Evolutionary conservation across 805 yeast species (phyloP).

Genomic region (Cyberlindnera maritima): DNA sequence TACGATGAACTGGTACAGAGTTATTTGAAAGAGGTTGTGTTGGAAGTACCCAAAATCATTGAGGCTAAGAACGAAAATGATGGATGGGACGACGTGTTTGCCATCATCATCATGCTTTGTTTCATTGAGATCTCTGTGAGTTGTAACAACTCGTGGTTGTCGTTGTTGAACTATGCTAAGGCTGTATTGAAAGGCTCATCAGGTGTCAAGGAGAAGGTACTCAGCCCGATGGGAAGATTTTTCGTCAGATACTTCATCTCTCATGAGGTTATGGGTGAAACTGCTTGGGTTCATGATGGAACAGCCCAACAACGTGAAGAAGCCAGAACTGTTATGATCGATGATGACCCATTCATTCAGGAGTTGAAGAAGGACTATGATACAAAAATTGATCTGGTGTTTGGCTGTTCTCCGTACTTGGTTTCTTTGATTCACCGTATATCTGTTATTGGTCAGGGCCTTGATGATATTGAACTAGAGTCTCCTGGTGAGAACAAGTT

Average conservation of each 20-base stretch:
- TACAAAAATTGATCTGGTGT: conserved; percentile 35
- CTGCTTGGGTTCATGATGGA: conserved; percentile 35
- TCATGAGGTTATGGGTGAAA: conserved; percentile 44
- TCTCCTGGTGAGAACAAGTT: conserved; percentile 8
- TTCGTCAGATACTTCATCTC: conserved; percentile 38
- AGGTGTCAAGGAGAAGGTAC: conserved; percentile 22
- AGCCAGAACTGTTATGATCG: conserved; percentile 18
- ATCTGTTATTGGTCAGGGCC: conserved; percentile 35
- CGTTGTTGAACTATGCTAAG: conserved; percentile 37
- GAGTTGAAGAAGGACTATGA: conserved; percentile 34
- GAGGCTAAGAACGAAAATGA: conserved; percentile 24
- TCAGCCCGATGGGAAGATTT: conserved; percentile 34
- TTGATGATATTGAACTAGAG: conserved; percentile 34
- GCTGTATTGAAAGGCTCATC: conserved; percentile 31
- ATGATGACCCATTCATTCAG: conserved; percentile 32
- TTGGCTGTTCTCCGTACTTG: conserved; percentile 40
- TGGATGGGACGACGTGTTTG: conserved; percentile 41
- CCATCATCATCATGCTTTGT: conserved; percentile 38
- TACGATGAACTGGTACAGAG: conserved; percentile 29
- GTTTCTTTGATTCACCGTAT: conserved; percentile 35
- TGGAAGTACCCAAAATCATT: conserved; percentile 32
- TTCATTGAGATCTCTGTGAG: conserved; percentile 40
- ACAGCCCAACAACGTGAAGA: conserved; percentile 3
- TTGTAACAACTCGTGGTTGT: conserved; percentile 39
- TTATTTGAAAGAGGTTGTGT: conserved; percentile 30